Base-by-base conservation (phyloP, 495 filamentous ascomycete species). In the Usnea hakonensis region DNA sequence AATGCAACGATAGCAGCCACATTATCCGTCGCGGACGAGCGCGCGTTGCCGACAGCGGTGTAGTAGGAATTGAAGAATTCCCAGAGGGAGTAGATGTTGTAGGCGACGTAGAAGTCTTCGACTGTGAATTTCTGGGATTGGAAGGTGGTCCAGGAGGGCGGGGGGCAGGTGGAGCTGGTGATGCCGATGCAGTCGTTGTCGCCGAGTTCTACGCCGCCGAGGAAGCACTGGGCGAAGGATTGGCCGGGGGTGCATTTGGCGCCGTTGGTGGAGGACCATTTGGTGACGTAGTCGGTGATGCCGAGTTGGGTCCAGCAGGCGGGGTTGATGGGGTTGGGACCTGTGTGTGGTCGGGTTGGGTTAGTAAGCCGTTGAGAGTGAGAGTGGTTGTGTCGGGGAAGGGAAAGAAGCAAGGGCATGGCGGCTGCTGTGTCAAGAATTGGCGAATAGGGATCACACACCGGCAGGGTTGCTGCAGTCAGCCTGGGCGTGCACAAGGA, bases 21-120 rank as follows among this genome's bases (percentile, higher is more conserved):
- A 16, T 32, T 56, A 30, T 40, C 57, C 3, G 56, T 54, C 2
- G 63, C 63, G 16, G 56, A 14, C 21, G 52, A 52, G 30, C 57
- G 37, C 1, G 55, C 62, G 9, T 60, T 64, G 21, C 57, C 62
- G 14, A 64, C 60, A 14, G 62, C 62, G 9, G 35, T 26, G 11
- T 60, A 64, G 28, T 61, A 61, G 10, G 48, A 57, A 30, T 58
- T 64, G 57, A 64, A 64, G 57, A 64, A 64, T 0, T 46, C 36
- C 19, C 53, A 61, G n/a, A 58, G n/a, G 13, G 58, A 44, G 36
- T 64, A 55, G 43, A 64, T 60, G 28, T 64, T 64, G 52, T 52
- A 64, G n/a, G 57, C 62, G 30, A 64, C 46, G 26, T 64, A 64
- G 26, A 48, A 64, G 5, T 60, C 52, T 35, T 64, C 23, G n/a